Conservation (phyloP, 2,329 filamentous ascomycete species). For the Aspergillus flavus region DNA sequence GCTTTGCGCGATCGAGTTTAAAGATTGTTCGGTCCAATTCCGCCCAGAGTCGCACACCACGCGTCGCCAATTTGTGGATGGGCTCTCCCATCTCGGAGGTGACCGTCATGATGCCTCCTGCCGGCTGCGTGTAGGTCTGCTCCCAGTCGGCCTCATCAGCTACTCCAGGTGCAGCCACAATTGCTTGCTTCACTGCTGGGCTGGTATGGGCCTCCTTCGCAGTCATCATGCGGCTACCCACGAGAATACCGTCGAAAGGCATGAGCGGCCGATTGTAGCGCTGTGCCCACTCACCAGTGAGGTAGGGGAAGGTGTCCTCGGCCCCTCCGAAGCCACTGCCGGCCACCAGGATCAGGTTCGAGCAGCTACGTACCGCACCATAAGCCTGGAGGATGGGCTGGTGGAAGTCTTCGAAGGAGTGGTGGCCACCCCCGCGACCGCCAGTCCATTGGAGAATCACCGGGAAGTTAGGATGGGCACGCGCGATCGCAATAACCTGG, state of each 20-base stretch:
- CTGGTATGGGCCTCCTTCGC: slow-evolving; percentile 90
- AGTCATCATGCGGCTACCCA: slow-evolving; percentile 92
- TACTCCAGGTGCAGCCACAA: slow-evolving; percentile 80
- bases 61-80: slow-evolving; percentile 96
- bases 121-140: slow-evolving; percentile 86
- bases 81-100: slow-evolving; percentile 99
- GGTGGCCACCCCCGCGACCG: slow-evolving; percentile 87
- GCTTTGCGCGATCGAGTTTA: slow-evolving; percentile 91
- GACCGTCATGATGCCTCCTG: slow-evolving; percentile 93
- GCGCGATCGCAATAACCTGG: slow-evolving; percentile 86
- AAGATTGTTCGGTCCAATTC: slow-evolving; percentile 99
- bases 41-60: slow-evolving; percentile 94
- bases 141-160: slow-evolving; percentile 79
- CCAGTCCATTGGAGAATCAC: slow-evolving; percentile 92
- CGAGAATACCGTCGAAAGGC: slow-evolving; percentile 89
- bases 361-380: slow-evolving; percentile 77
- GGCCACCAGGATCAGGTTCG: slow-evolving; percentile 84
- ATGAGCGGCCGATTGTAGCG: slow-evolving; percentile 86
- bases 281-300: slow-evolving; percentile 82
- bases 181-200: slow-evolving; percentile 83
- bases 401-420: slow-evolving; percentile 94
- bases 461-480: slow-evolving; percentile 85
- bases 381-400: slow-evolving; percentile 91
- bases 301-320: slow-evolving; percentile 87
- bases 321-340: slow-evolving; percentile 88